Evolutionary conservation across 208 protist species (phyloP), one percentile per base, ranked within the genome.

Genomic region (Trypanosoma cruzi): DNA sequence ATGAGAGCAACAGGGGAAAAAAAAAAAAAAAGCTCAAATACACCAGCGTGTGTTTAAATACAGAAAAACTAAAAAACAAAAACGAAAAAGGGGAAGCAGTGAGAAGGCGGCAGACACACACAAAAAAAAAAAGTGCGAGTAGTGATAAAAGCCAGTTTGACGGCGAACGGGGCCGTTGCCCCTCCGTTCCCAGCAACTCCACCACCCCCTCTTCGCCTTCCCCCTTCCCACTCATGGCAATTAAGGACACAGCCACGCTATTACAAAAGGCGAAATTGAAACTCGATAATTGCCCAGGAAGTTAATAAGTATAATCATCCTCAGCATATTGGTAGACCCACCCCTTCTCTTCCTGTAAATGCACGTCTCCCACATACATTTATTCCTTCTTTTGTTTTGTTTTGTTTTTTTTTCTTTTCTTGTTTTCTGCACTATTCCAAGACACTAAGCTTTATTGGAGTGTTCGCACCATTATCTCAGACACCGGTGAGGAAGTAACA

Each of bases 1-100:
- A 44, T 3, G 40, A 44, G 40, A 44, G 40, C 40, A 4, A 14
- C 40, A 16, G 40, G 18, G 13, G 40, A 13, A n/a, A n/a, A n/a
- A n/a, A n/a, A n/a, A n/a, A n/a, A n/a, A 20, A 13, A 13, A 44
- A 14, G 10, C 36, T 40, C 40, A 44, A 20, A 14, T 16, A 14
- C 40, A 44, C 40, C 40, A 14, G 1, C 40, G 40, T 44, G 40
- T 44, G 62, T 24, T 7, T 4, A 7, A 34, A 7, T n/a, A 22
- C 24, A 32, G n/a, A 55, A 20, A 22, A 67, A 53, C 8, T 1
- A 52, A 32, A 68, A 37, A 65, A 57, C n/a, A n/a, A n/a, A 24
- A 74, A 58, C 16, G 64, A 70, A 50, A 36, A 49, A n/a, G 58
- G 13, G 8, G 8, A 20, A 14, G 40, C 40, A 14, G 18, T 44